These are phyloP conservation scores for Metarhizium brunneum DNA, from an alignment of 2,329 filamentous ascomycete species.

Conservation along the genomic window DNA sequence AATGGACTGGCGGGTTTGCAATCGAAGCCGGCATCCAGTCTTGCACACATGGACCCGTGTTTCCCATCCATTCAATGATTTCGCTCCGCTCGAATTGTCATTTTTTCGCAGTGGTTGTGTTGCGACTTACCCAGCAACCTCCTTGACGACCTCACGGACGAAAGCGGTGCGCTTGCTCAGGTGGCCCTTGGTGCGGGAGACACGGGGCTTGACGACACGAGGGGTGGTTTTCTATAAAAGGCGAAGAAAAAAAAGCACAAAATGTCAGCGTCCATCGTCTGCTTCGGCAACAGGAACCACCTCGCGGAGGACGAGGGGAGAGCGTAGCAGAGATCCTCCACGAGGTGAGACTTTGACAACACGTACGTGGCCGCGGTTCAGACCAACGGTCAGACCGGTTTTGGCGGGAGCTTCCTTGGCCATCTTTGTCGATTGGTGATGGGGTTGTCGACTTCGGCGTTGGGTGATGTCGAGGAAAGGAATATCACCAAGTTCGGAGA, in stretches of 20 bases:
- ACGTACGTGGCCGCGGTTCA: conserved; percentile 58
- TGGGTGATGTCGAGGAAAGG: conserved; percentile 18
- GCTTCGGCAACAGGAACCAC: conserved; percentile 21
- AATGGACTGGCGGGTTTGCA: too few relatives aligned
- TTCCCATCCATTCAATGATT: not conserved
- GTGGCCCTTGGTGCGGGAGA: conserved; percentile 87
- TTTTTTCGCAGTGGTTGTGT: not conserved
- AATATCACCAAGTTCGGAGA: not conserved
- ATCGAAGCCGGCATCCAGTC: too few relatives aligned
- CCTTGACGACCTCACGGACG: conserved; percentile 95
- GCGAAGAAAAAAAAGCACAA: conserved; percentile 17
- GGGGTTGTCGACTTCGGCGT: conserved; percentile 17
- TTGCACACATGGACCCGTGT: too few relatives aligned
- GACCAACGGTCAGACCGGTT: conserved; percentile 50
- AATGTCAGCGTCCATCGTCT: conserved; percentile 56
- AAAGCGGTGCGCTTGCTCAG: conserved; percentile 95
- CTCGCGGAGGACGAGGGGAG: conserved; percentile 15
- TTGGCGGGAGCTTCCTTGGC: conserved; percentile 49
- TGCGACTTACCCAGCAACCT: conserved; percentile 78
- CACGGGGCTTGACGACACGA: conserved; percentile 67
- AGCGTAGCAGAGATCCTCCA: conserved; percentile 58
- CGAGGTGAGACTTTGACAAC: conserved; percentile 54
- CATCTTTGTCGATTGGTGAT: conserved; percentile 35
- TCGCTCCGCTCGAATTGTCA: not conserved
- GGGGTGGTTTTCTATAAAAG: conserved; percentile 67